These are phyloP conservation scores for Macaranga tanarius DNA, from an alignment of 441 rosid species.

Conservation along the genomic window DNA sequence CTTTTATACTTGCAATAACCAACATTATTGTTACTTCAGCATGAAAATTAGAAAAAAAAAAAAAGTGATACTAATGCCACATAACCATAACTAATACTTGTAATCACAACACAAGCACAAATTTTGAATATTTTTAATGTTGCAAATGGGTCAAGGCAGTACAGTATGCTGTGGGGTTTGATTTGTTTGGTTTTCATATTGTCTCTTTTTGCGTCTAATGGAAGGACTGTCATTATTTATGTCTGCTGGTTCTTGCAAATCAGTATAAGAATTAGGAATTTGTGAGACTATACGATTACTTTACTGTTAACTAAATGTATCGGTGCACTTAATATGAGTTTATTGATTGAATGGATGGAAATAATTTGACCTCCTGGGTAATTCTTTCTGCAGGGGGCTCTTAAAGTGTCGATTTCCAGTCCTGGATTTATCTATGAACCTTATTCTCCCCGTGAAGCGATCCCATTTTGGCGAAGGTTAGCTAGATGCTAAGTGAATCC, in stretches of 20 bases:
- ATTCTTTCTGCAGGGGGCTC: slow-evolving; percentile 56
- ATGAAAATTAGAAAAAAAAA: not conserved
- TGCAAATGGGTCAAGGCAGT: not conserved
- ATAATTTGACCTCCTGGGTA: slow-evolving; percentile 16
- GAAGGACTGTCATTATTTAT: not conserved
- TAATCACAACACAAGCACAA: not conserved
- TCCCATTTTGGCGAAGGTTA: slow-evolving; percentile 82
- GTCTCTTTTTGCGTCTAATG: not conserved
- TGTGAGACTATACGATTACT: not conserved
- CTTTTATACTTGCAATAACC: not conserved
- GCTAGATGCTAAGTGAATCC: slow-evolving; percentile 23
- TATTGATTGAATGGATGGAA: slow-evolving; percentile 12
- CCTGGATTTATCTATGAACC: slow-evolving; percentile 92
- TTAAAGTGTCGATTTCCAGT: slow-evolving; percentile 64
- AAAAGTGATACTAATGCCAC: too few relatives aligned
- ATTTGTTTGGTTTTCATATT: not conserved
- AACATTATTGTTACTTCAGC: not conserved
- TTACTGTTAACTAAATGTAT: not conserved
- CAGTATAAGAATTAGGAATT: slow-evolving; percentile 8
- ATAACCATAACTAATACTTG: not conserved
- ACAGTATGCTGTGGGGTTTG: not conserved
- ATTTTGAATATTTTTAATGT: not conserved
- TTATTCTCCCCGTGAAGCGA: slow-evolving; percentile 58
- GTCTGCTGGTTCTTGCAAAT: not conserved
- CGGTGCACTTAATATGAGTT: not conserved